Evolutionary conservation across 208 protist species (phyloP), one percentile per base, ranked within the genome.

Genomic region (Trypanosoma theileri): DNA sequence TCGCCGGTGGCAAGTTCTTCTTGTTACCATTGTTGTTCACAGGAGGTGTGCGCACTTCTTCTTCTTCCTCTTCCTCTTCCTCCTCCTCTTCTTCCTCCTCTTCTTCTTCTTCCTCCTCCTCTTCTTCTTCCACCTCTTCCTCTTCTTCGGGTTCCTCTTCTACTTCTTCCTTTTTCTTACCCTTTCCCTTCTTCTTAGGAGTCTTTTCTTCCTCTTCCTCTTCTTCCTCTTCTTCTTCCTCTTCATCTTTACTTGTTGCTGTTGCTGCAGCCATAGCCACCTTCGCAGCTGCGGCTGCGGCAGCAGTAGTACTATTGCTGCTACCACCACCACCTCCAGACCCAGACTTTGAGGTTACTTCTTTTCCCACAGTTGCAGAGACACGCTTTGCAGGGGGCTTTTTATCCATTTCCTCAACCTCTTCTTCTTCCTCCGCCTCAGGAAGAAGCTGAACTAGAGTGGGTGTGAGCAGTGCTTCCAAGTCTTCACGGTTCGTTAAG

Each of bases 381-480:
- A 28, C 42, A 9, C 12, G 28, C 41, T 52, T 57, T 21, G 19
- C 24, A 35, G 56, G 22, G 9, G 57, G 2, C 16, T 22, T 17
- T 31, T 54, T 68, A 16, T 56, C 35, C 14, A 55, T 54, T 4
- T 54, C 63, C 24, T 54, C 62, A 24, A 55, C 57, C 17, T 79
- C 69, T 14, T 64, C 50, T 4, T 51, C 68, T 21, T 75, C 80
- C 13, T 60, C 78, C 8, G 80, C 88, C 58, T 94, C 89, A 19
- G 89, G 89, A 45, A 94, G 77, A 26, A 94, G 75, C 73, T 94
- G 79, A 57, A 89, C 85, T 45, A 94, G 80, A 21, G 89, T 94
- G 12, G 89, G 86, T 6, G 89, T 94, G 45, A 94, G 72, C 54
- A 91, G 71, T 16, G 84, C 85, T 70, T 94, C 85, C 54, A 94